phyloP scores from a whole-genome alignment of 2,329 filamentous ascomycete genomes.

The Venturiaceae sp. region DNA sequence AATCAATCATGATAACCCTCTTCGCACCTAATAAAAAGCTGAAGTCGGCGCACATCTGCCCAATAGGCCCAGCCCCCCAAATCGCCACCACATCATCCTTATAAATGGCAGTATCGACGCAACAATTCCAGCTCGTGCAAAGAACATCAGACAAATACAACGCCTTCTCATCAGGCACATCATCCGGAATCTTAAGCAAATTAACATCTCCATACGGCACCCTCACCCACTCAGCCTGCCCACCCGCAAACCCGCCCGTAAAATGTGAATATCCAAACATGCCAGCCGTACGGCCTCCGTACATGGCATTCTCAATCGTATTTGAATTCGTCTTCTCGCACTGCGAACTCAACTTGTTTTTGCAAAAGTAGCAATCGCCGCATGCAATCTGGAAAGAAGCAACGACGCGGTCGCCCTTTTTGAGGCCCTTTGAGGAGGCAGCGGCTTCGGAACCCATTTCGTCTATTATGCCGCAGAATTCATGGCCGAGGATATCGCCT shows the following conservation, averaged over 20 bases:
- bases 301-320: constrained; percentile 62
- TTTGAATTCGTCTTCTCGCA: constrained; percentile 76
- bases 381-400: constrained; percentile 78
- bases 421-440: constrained; percentile 30
- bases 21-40: constrained; percentile 61
- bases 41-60: constrained; percentile 64
- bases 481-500: constrained; percentile 42
- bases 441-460: constrained; percentile 32
- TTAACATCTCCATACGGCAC: constrained; percentile 77
- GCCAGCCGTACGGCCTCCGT: constrained; percentile 63
- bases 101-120: constrained; percentile 76
- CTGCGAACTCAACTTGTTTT: constrained; percentile 66
- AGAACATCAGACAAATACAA: constrained; percentile 77
- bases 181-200: constrained; percentile 65
- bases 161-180: constrained; percentile 74
- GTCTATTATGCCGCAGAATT: constrained; percentile 42
- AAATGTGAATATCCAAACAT: constrained; percentile 54
- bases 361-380: constrained; percentile 63
- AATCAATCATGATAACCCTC: constrained; percentile 72
- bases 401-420: constrained; percentile 54
- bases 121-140: constrained; percentile 68
- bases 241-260: constrained; percentile 78
- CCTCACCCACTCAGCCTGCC: constrained; percentile 78
- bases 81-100: constrained; percentile 68
- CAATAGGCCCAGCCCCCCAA: constrained; percentile 81